Evolutionary conservation across 2,329 filamentous ascomycete genomes (phyloP).

Genomic region (Colletotrichum liaoningense): DNA sequence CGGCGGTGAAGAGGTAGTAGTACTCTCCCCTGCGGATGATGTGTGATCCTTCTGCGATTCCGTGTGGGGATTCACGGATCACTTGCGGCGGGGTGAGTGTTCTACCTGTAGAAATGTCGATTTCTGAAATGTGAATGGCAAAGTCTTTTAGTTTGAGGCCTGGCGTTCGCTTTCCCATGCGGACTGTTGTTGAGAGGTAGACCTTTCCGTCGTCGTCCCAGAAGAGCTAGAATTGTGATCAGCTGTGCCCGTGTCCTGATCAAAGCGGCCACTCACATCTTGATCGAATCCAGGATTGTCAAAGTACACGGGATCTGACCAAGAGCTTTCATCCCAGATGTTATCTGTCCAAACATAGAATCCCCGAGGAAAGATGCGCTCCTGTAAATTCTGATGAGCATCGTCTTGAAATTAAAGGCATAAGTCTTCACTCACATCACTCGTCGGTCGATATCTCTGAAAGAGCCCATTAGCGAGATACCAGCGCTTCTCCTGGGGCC

Average conservation of each 20-base stretch:
- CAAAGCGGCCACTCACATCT: slow-evolving; percentile 50
- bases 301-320: slow-evolving; percentile 66
- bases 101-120: slow-evolving; percentile 54
- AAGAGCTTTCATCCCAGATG: slow-evolving; percentile 61
- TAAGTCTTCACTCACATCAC: slow-evolving; percentile 36
- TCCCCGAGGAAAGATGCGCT: slow-evolving; percentile 62
- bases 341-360: slow-evolving; percentile 66
- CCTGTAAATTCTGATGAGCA: slow-evolving; percentile 42
- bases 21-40: slow-evolving; percentile 48
- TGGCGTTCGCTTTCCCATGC: slow-evolving; percentile 48
- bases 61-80: slow-evolving; percentile 51
- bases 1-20: slow-evolving; percentile 54
- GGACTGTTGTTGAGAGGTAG: slow-evolving; percentile 58
- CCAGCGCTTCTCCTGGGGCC: slow-evolving; percentile 50
- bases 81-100: slow-evolving; percentile 49
- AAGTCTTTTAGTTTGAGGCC: slow-evolving; percentile 61
- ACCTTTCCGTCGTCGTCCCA: slow-evolving; percentile 62
- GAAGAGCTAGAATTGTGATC: slow-evolving; percentile 46
- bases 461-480: slow-evolving; percentile 60
- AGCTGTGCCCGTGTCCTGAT: neutral
- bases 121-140: slow-evolving; percentile 58
- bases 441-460: slow-evolving; percentile 52
- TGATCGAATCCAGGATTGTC: slow-evolving; percentile 66
- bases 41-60: slow-evolving; percentile 56
- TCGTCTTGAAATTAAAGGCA: neutral